Conservation (phyloP, 352 stramenopile genomes). For the Phytophthora citrophthora region DNA sequence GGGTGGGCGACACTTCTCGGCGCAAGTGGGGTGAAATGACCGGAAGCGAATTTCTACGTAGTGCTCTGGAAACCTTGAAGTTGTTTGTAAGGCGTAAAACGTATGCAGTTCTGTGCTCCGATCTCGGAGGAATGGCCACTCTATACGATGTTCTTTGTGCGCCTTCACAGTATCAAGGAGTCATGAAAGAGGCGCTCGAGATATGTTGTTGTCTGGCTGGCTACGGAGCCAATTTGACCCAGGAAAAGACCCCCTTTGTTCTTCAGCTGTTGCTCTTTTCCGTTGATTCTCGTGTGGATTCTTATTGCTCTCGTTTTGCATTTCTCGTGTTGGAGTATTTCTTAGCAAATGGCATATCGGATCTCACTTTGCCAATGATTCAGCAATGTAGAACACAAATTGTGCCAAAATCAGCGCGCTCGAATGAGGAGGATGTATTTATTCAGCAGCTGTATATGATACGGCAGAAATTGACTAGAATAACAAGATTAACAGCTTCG, state of each 20-base stretch:
- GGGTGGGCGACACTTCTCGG: constrained; percentile 9
- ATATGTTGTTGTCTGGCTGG: constrained; percentile 45
- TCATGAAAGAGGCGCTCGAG: constrained; percentile 35
- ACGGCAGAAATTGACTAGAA: constrained; percentile 11
- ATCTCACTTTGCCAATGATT: constrained; percentile 33
- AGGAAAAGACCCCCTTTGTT: constrained; percentile 18
- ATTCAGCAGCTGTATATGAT: constrained; percentile 38
- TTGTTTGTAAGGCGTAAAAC: constrained; percentile 33
- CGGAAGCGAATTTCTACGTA: constrained; percentile 21
- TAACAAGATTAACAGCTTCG: background rate
- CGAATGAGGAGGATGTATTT: constrained; percentile 32
- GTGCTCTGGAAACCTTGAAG: constrained; percentile 40
- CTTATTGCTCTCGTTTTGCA: constrained; percentile 23
- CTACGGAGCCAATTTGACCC: constrained; percentile 33
- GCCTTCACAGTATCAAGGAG: constrained; percentile 35
- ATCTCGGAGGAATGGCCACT: constrained; percentile 26
- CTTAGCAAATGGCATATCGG: constrained; percentile 18
- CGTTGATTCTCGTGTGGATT: constrained; percentile 10
- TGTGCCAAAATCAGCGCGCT: constrained; percentile 21
- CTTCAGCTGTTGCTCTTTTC: constrained; percentile 43
- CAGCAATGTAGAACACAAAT: constrained; percentile 41
- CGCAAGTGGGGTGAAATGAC: constrained; percentile 4
- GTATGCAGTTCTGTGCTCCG: constrained; percentile 31
- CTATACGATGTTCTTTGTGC: constrained; percentile 45
- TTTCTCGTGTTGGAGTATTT: constrained; percentile 50